Percentiles rank a stretch among this genome's conserved stretches.
Evolutionary conservation across 2,329 filamentous ascomycete species (phyloP).

Genomic region (Fusarium beomiforme): DNA sequence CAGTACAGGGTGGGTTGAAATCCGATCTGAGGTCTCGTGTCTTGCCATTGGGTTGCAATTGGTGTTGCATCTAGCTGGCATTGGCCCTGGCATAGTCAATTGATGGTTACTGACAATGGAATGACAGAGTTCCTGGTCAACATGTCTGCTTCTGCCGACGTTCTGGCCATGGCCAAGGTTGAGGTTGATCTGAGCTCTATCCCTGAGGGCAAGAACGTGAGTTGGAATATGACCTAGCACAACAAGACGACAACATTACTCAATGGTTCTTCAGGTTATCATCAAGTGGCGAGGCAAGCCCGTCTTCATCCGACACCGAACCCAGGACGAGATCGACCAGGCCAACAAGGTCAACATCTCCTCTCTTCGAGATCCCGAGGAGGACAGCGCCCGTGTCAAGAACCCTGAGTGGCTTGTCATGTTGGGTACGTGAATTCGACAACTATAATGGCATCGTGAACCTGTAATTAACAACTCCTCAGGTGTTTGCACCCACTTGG

Average conservation of each 20-base stretch:
- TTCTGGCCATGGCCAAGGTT: constrained; percentile 99
- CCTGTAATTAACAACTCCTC: constrained; percentile 18
- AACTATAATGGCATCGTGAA: background rate
- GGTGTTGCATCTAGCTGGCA: constrained; percentile 15
- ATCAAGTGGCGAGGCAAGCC: constrained; percentile 99
- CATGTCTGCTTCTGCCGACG: constrained; percentile 99
- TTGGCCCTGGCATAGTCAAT: constrained; percentile 30
- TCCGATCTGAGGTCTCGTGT: constrained; percentile 1
- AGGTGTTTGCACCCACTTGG: constrained; percentile 99
- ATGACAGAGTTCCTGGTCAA: constrained; percentile 95
- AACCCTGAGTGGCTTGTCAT: constrained; percentile 99
- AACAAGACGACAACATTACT: background rate
- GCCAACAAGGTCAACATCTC: constrained; percentile 89
- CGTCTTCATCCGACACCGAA: constrained; percentile 99
- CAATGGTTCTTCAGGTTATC: constrained; percentile 72
- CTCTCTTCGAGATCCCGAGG: constrained; percentile 87
- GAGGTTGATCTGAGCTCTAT: constrained; percentile 93
- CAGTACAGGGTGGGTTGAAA: constrained; percentile 86
- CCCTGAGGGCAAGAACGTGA: constrained; percentile 98
- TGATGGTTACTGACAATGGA: constrained; percentile 43
- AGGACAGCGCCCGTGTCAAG: constrained; percentile 93
- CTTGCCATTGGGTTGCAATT: constrained; percentile 47
- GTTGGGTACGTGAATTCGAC: constrained; percentile 73
- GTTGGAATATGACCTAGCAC: constrained; percentile 48
- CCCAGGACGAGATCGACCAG: constrained; percentile 90